Conservation (phyloP, 1,284 basidiomycete genomes). For the Heterobasidion irregulare region DNA sequence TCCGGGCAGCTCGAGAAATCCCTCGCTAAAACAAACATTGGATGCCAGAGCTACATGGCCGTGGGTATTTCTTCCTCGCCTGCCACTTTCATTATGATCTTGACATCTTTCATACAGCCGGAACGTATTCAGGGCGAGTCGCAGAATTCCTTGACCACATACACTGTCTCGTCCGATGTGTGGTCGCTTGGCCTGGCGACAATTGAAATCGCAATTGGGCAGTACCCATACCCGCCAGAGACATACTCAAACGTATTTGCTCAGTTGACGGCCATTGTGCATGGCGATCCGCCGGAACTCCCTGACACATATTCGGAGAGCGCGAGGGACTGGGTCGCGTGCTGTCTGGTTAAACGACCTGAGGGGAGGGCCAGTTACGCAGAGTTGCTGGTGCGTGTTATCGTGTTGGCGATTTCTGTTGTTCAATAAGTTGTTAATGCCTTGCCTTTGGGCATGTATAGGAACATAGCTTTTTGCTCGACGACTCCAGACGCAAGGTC, state of each 20-base stretch:
- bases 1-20: conserved; percentile 96
- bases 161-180: conserved; percentile 95
- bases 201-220: conserved; percentile 88
- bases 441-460: conserved; percentile 14
- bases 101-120: conserved; percentile 42
- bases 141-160: conserved; percentile 79
- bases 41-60: conserved; percentile 99
- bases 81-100: conserved; percentile 1
- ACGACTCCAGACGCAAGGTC: conserved; percentile 49
- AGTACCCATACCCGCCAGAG: conserved; percentile 98
- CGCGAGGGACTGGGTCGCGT: conserved; percentile 52
- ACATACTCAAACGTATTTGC: conserved; percentile 97
- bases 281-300: conserved; percentile 86
- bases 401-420: not conserved
- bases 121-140: conserved; percentile 96
- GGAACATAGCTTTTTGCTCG: conserved; percentile 65
- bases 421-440: not conserved
- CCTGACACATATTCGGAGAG: conserved; percentile 44
- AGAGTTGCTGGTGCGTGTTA: conserved; percentile 58
- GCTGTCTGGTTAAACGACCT: conserved; percentile 74
- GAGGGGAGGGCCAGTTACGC: conserved; percentile 77
- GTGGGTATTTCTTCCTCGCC: conserved; percentile 35
- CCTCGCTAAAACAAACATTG: conserved; percentile 96
- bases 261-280: conserved; percentile 92
- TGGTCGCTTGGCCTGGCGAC: conserved; percentile 97